Percentiles rank a stretch among this genome's conserved stretches.
phyloP scores from a whole-genome alignment of 108 stramenopile species.

The Conticribra guillardii region DNA sequence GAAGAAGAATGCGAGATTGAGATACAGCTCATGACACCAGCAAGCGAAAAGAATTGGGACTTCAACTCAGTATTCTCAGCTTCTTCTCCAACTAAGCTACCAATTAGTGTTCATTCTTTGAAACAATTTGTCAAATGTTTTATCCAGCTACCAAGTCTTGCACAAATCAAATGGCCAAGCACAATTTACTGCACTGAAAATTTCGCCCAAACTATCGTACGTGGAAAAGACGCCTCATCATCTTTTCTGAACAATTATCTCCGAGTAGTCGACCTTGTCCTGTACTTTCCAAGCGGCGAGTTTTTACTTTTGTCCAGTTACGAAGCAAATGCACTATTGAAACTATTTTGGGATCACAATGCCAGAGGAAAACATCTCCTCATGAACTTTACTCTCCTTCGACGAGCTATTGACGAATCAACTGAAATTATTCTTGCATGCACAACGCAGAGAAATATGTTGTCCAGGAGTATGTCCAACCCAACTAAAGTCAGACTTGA shows the following conservation, averaged over 20 bases:
- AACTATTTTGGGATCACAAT: slow-evolving; percentile 18
- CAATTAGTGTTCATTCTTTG: slow-evolving; percentile 5
- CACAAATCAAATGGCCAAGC: slow-evolving; percentile 12
- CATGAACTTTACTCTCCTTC: slow-evolving; percentile 16
- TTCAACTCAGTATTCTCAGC: slow-evolving; percentile 6
- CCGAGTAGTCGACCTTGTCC: slow-evolving; percentile 40
- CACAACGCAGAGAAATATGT: neutral
- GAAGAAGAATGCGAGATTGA: slow-evolving; percentile 60
- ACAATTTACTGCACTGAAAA: slow-evolving; percentile 30
- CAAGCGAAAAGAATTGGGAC: slow-evolving; percentile 30
- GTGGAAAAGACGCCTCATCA: neutral
- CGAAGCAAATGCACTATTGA: slow-evolving; percentile 45
- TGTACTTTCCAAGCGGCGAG: slow-evolving; percentile 28
- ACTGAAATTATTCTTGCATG: slow-evolving; percentile 6
- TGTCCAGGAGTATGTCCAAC: neutral
- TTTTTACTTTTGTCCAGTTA: slow-evolving; percentile 48
- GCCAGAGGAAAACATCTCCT: slow-evolving; percentile 10
- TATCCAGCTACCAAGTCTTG: neutral
- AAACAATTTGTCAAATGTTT: slow-evolving; percentile 1
- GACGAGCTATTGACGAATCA: slow-evolving; percentile 17
- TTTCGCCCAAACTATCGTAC: slow-evolving; percentile 23
- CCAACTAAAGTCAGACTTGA: neutral
- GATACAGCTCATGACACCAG: slow-evolving; percentile 29
- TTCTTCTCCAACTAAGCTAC: neutral
- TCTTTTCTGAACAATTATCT: slow-evolving; percentile 29